Evolutionary conservation across 352 stramenopile species (phyloP).

Genomic region (Phytophthora macrochlamydospora): DNA sequence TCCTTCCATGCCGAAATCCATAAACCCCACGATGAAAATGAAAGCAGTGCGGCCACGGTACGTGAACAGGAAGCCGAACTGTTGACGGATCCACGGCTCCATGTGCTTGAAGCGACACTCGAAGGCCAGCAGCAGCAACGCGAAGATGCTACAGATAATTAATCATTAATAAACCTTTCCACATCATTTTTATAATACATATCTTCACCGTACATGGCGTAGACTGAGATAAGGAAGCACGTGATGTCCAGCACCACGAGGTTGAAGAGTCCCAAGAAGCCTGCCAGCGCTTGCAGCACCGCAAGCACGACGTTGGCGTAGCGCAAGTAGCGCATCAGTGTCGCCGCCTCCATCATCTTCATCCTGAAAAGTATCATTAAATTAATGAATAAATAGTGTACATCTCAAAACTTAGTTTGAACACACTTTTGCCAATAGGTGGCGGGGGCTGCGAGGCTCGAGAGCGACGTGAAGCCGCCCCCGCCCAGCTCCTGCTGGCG

Average conservation of each 20-base stretch:
- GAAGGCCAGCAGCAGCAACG: conserved; percentile 81
- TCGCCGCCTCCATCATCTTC: conserved; percentile 67
- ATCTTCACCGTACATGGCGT: conserved; percentile 72
- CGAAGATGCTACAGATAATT: conserved; percentile 67
- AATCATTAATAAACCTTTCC: not conserved
- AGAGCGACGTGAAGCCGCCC: conserved; percentile 41
- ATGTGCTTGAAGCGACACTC: conserved; percentile 90
- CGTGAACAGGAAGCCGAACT: conserved; percentile 91
- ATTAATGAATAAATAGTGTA: not conserved
- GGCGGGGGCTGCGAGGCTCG: conserved; percentile 30
- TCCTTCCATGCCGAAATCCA: conserved; percentile 88
- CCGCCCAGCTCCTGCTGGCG: conserved; percentile 33
- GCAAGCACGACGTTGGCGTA: conserved; percentile 86
- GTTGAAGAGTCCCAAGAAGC: conserved; percentile 87
- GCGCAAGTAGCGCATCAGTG: conserved; percentile 80
- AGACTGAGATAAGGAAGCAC: conserved; percentile 87
- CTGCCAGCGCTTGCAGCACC: conserved; percentile 79
- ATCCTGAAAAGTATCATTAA: conserved; percentile 41
- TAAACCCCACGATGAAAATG: conserved; percentile 88
- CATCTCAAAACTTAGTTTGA: conserved; percentile 5
- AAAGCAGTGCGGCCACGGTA: conserved; percentile 84
- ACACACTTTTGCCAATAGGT: conserved; percentile 53
- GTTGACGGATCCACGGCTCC: conserved; percentile 83
- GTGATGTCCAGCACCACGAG: conserved; percentile 86
- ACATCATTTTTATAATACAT: conserved; percentile 10